phyloP scores from a whole-genome alignment of 495 filamentous ascomycete species.

The Rostrohypoxylon terebratum region DNA sequence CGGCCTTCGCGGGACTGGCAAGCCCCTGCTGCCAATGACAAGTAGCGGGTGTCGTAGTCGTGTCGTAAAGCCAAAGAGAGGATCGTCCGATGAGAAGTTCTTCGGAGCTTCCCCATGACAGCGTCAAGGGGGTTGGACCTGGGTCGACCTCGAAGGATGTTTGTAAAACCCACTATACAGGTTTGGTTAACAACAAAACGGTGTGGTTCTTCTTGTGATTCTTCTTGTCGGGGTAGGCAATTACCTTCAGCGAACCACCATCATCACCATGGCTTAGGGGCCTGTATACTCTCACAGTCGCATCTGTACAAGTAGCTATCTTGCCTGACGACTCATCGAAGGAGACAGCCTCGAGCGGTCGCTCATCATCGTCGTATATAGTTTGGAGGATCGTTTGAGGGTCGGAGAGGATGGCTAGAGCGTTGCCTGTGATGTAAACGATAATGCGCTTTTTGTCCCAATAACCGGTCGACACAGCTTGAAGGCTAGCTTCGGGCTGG shows the following conservation, averaged over 20 bases:
- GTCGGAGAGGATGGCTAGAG: constrained; percentile 82
- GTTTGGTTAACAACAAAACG: constrained; percentile 26
- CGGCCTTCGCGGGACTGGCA: constrained; percentile 79
- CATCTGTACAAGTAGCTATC: constrained; percentile 77
- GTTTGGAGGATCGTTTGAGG: constrained; percentile 86
- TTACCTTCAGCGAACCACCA: constrained; percentile 68
- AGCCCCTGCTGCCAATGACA: constrained; percentile 79
- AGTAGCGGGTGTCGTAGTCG: constrained; percentile 61
- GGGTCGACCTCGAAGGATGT: constrained; percentile 55
- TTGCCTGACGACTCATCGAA: constrained; percentile 87
- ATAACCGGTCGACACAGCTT: constrained; percentile 85
- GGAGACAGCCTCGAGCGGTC: constrained; percentile 75
- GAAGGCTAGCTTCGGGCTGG: constrained; percentile 87
- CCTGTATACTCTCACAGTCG: constrained; percentile 79
- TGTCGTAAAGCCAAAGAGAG: constrained; percentile 76
- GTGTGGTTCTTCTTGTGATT: neutral
- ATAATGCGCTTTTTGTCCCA: constrained; percentile 86
- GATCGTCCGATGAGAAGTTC: constrained; percentile 84
- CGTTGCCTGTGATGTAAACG: constrained; percentile 92
- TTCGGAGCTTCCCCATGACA: constrained; percentile 88
- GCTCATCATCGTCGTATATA: constrained; percentile 84
- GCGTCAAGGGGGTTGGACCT: constrained; percentile 64
- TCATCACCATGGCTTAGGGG: constrained; percentile 79
- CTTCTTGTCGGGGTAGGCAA: constrained; percentile 20
- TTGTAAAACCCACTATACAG: constrained; percentile 64